These are phyloP conservation scores for Colletotrichum chlorophyti DNA, from an alignment of 2,329 filamentous ascomycete species.

Conservation along the genomic window DNA sequence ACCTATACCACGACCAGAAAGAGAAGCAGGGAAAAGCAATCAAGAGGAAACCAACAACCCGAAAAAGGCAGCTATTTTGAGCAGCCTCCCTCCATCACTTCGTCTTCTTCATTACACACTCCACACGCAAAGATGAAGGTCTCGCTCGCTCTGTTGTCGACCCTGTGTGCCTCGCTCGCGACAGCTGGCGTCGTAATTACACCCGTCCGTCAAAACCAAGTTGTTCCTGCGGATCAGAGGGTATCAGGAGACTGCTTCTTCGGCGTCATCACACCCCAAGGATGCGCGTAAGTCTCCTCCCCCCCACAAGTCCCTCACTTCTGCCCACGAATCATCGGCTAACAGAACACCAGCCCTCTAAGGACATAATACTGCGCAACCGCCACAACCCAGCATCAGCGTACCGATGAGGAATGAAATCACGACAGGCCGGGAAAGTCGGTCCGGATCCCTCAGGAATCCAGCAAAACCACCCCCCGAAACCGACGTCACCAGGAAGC, in stretches of 20 bases:
- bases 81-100: not conserved
- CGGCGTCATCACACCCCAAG: constrained; percentile 61
- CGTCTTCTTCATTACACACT: not conserved
- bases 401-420: not conserved
- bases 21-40: not conserved
- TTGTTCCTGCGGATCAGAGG: constrained; percentile 45
- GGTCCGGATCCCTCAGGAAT: too few relatives aligned
- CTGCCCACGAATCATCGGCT: not conserved
- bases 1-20: constrained; percentile 14
- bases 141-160: constrained; percentile 45
- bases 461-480: too few relatives aligned
- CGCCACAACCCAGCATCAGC: not conserved
- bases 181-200: constrained; percentile 63
- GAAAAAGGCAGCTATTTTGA: constrained; percentile 14
- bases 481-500: too few relatives aligned
- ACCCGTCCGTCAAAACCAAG: constrained; percentile 57
- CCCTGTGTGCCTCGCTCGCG: constrained; percentile 52
- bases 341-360: not conserved
- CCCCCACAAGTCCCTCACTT: not conserved
- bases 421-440: too few relatives aligned
- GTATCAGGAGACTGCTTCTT: constrained; percentile 58
- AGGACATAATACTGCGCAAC: not conserved
- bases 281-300: constrained; percentile 58
- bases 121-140: constrained; percentile 47
- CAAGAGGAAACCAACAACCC: not conserved